Evolutionary conservation across 768 basidiomycete species (phyloP), one percentile per base, ranked within the genome.

Genomic region (Serpula lacrymans): DNA sequence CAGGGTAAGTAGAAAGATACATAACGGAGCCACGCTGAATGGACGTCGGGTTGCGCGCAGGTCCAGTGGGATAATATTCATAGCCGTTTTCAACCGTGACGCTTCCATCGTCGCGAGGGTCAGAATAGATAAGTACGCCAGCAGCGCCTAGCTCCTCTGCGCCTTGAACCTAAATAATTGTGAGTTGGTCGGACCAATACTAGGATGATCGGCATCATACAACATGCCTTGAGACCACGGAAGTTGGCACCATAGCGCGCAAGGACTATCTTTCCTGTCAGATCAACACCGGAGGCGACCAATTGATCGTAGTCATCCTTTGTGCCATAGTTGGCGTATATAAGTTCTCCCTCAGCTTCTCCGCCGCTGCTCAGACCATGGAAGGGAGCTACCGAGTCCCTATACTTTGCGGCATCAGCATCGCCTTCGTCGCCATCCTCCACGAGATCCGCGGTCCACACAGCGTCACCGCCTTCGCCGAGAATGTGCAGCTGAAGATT

Each of bases 1-100:
- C 82, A 13, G 81, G 80, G 51, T 84, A 87, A 2, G 64, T 55
- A 11, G 76, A 77, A 37, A 89, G 58, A 57, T 70, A 88, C 51
- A 84, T 78, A 3, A 89, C 89, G 29, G 82, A 86, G 23, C 93
- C 93, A 37, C 93, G 78, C 59, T 97, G 82, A 10, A 97, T 82
- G 13, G 85, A 80, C 4, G 78, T 76, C 0, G 86, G 86, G 59
- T 91, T 88, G 37, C 91, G 76, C 28, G 93, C 94, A 22, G 93
- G 93, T 4, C 95, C 93, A 11, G 77, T 68, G 3, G 94, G 94
- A 26, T 63, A 80, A 26, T 82, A 68, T 13, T 74, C 62, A 55
- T 83, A 91, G 8, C 88, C 91, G 42, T 92, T 90, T 47, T 75
- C 73, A 9, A 71, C 70, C 1, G 82, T 88, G 16, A 90, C 84